A percentile compares a stretch with the other conserved stretches of the same genome.
These are phyloP conservation scores for Dactylellina leptospora DNA, from an alignment of 2,329 filamentous ascomycete species.

Conservation along the genomic window DNA sequence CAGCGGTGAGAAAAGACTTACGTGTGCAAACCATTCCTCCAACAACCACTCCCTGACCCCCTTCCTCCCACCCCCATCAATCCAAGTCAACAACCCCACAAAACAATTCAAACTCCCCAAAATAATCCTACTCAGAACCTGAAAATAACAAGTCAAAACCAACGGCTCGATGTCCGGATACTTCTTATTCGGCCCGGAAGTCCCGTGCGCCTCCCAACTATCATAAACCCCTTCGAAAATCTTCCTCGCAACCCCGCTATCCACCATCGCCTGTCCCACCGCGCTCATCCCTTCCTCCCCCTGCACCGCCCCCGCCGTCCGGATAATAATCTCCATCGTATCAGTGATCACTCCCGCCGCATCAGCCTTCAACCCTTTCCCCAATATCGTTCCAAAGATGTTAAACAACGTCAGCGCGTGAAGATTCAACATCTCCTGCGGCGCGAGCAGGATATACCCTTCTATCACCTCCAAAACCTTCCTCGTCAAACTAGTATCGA, in stretches of 20 bases:
- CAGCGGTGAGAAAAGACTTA: conserved; percentile 25
- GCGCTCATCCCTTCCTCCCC: conserved; percentile 69
- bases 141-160: conserved; percentile 84
- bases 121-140: conserved; percentile 79
- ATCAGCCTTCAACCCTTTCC: conserved; percentile 62
- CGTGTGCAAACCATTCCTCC: conserved; percentile 63
- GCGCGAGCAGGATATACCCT: conserved; percentile 75
- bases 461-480: conserved; percentile 73
- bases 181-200: conserved; percentile 79
- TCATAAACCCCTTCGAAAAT: conserved; percentile 74
- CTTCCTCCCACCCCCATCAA: conserved; percentile 58
- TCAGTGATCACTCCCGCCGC: conserved; percentile 68
- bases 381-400: conserved; percentile 63
- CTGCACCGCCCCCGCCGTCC: conserved; percentile 70
- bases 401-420: conserved; percentile 63
- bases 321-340: conserved; percentile 73
- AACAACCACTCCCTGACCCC: conserved; percentile 63
- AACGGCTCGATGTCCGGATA: conserved; percentile 75
- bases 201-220: conserved; percentile 78
- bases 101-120: conserved; percentile 71
- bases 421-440: conserved; percentile 72
- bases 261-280: conserved; percentile 73
- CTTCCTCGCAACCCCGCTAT: conserved; percentile 70
- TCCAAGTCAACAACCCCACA: conserved; percentile 61
- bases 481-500: conserved; percentile 71